Base-by-base conservation (phyloP, 129 eudicot species). In the Lactuca sativa region DNA sequence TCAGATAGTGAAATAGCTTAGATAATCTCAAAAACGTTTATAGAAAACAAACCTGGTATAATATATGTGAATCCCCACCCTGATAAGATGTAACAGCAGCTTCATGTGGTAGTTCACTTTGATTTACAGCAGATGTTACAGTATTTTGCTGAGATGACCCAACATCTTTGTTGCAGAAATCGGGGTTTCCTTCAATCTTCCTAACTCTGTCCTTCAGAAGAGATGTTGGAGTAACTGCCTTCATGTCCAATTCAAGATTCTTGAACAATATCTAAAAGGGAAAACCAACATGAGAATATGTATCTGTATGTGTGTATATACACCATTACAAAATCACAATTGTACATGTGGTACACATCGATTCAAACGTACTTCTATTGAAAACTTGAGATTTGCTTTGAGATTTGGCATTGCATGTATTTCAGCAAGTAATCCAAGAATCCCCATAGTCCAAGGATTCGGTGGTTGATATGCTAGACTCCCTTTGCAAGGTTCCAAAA, bases 401-500 rank as follows among this genome's bases (percentile, higher is more conserved):
- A 88, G 78, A 72, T 82, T 82, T 66, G 90, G 86, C 85, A 88
- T 74, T 36, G 84, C 85, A 80, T 85, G 69, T 15, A 88, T 80
- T 79, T 88, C 95, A 44, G 84, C 82, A 64, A 88, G 88, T 75
- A 88, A 69, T 44, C 74, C 88, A 36, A 84, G 86, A 67, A 85
- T 77, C 7, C 62, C 95, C 88, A 82, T 88, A 21, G 88, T 88
- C 95, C 95, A 88, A n/a, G 95, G 95, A 74, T 88, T 85, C 3
- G 90, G 88, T 54, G 90, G 90, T 59, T 66, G 86, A 75, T 82
- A 88, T 40, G 90, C 95, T 52, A 85, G 31, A 65, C 95, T 88
- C 74, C 41, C 78, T 47, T 82, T 79, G 56, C 95, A 88, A 41
- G 84, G 80, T 40, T 88, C 88, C 81, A 88, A 33, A 65, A 82